phyloP scores from a whole-genome alignment of 208 protist genomes.

The Trypanosoma lewisi region DNA sequence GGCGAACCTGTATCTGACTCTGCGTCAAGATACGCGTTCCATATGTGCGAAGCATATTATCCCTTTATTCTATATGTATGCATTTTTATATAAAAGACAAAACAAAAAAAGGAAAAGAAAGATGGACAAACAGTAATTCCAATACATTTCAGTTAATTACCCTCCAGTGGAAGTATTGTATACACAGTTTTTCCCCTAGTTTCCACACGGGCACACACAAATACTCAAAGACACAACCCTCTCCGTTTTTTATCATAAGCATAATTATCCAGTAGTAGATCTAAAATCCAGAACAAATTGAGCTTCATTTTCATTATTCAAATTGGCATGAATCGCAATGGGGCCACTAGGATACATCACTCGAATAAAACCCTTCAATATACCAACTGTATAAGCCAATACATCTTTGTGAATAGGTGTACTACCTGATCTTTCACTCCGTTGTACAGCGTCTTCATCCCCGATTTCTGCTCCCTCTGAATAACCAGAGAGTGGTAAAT shows the following conservation, averaged over 20 bases:
- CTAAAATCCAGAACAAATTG: slow-evolving; percentile 72
- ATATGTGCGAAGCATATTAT: slow-evolving; percentile 26
- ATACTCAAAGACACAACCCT: no score
- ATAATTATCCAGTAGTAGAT: slow-evolving; percentile 2
- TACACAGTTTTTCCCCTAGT: no score
- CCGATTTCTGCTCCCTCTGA: slow-evolving; percentile 1
- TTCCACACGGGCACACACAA: no score
- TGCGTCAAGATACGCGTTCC: background rate
- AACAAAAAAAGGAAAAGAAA: slow-evolving; percentile 19
- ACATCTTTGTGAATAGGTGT: slow-evolving; percentile 43
- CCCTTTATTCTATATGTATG: slow-evolving; percentile 17
- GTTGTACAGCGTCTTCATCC: background rate
- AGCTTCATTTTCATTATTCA: slow-evolving; percentile 60
- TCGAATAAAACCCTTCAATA: slow-evolving; percentile 41
- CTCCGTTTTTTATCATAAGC: background rate
- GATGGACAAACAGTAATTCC: slow-evolving; percentile 6
- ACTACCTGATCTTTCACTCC: slow-evolving; percentile 11
- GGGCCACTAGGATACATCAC: slow-evolving; percentile 34
- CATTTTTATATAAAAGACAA: slow-evolving; percentile 9
- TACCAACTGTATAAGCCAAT: slow-evolving; percentile 61
- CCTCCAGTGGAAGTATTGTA: background rate
- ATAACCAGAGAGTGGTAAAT: slow-evolving; percentile 26
- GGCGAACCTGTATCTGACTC: slow-evolving; percentile 35
- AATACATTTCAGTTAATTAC: slow-evolving; percentile 4
- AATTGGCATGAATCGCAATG: slow-evolving; percentile 38